These are phyloP conservation scores for Leccinellum rugosiceps DNA, from an alignment of 768 basidiomycete genomes.

Conservation along the genomic window DNA sequence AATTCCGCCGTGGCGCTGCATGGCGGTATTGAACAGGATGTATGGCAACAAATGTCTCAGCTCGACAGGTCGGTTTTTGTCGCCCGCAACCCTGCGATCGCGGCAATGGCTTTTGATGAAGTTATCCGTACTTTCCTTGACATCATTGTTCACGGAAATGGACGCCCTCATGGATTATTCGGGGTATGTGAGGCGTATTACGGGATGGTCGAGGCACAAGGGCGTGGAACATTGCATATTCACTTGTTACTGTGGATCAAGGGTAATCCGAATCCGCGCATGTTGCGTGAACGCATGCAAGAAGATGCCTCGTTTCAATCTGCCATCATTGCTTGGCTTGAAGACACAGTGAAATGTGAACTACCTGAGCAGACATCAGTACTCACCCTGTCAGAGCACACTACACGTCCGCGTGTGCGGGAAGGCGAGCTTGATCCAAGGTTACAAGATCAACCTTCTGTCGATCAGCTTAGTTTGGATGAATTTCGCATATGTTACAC, in stretches of 20 bases:
- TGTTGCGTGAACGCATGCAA: not conserved
- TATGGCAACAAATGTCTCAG: not conserved
- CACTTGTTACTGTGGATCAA: not conserved
- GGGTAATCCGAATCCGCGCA: not conserved
- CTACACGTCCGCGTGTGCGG: not conserved
- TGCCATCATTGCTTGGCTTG: not conserved
- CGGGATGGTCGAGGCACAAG: not conserved
- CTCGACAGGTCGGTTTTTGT: not conserved
- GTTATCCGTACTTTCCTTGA: not conserved
- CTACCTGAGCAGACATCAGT: not conserved
- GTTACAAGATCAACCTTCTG: no score
- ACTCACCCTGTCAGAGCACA: no score
- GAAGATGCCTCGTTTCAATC: not conserved
- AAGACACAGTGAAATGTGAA: not conserved
- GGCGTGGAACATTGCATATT: not conserved
- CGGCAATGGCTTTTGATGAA: not conserved
- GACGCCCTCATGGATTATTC: not conserved
- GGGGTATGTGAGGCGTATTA: not conserved
- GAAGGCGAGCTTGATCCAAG: not conserved
- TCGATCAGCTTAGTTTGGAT: no score
- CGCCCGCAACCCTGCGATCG: not conserved
- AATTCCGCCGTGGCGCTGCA: not conserved
- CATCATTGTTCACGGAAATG: not conserved
- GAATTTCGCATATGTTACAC: no score
- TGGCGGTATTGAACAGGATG: not conserved